These are phyloP conservation scores for Magnusiomyces clavatus DNA, from an alignment of 1,139 yeast genomes.

Conservation along the genomic window DNA sequence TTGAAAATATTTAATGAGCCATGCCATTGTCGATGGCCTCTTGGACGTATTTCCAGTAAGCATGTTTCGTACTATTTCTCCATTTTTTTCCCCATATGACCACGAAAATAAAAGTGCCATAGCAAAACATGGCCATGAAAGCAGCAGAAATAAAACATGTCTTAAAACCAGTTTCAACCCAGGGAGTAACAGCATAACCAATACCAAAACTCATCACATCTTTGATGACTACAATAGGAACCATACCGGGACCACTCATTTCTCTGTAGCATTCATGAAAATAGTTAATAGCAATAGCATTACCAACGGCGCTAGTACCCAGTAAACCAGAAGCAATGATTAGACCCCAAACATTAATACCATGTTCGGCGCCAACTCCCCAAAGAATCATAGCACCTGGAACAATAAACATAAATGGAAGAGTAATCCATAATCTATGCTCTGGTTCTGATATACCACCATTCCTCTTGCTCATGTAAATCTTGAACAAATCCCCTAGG, in stretches of 20 bases:
- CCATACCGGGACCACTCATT: constrained; percentile 49
- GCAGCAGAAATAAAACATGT: constrained; percentile 41
- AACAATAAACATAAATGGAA: constrained; percentile 54
- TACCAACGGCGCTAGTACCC: constrained; percentile 47
- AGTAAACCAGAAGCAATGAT: constrained; percentile 34
- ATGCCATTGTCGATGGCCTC: constrained; percentile 13
- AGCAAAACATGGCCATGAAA: constrained; percentile 38
- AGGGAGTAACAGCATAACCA: constrained; percentile 44
- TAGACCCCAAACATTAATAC: constrained; percentile 49
- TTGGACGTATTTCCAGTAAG: constrained; percentile 13
- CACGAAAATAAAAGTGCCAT: constrained; percentile 37
- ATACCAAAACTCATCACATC: constrained; percentile 41
- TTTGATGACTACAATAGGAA: constrained; percentile 31
- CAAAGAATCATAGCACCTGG: constrained; percentile 70
- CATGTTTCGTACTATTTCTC: constrained; percentile 4
- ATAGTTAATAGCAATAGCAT: constrained; percentile 47
- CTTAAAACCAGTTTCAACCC: constrained; percentile 40
- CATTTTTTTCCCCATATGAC: constrained; percentile 25
- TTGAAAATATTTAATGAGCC: constrained; percentile 10
- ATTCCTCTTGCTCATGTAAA: constrained; percentile 60
- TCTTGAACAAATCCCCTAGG: constrained; percentile 50
- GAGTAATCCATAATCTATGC: constrained; percentile 60
- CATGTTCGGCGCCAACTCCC: constrained; percentile 67
- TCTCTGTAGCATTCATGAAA: constrained; percentile 47
- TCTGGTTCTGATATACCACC: constrained; percentile 72